Evolutionary conservation across 768 basidiomycete species (phyloP).

Genomic region (Trametes elegans): DNA sequence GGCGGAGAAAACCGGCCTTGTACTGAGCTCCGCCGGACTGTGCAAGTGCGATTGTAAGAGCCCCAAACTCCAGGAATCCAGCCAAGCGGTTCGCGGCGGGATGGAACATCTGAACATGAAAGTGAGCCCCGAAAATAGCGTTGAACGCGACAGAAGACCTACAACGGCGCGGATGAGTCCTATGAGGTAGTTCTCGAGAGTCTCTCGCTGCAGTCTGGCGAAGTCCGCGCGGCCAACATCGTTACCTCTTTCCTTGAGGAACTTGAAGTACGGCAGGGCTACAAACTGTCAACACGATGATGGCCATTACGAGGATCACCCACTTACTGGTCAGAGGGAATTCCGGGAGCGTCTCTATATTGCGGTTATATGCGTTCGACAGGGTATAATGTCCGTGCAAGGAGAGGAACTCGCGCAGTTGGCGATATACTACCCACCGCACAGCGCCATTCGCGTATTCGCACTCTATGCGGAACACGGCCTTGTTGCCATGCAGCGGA

Average conservation of each 20-base stretch:
- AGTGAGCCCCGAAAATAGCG: not conserved
- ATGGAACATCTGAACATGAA: constrained; percentile 92
- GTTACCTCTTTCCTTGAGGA: constrained; percentile 57
- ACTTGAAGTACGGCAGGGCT: constrained; percentile 92
- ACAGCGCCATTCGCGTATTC: constrained; percentile 92
- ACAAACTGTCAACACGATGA: not conserved
- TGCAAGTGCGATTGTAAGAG: constrained; percentile 79
- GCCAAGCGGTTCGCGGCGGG: constrained; percentile 87
- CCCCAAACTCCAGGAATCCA: constrained; percentile 89
- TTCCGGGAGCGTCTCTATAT: constrained; percentile 79
- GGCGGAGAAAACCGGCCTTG: constrained; percentile 82
- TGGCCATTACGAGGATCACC: not conserved
- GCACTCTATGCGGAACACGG: constrained; percentile 90
- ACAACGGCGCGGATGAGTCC: constrained; percentile 88
- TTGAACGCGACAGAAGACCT: constrained; percentile 13
- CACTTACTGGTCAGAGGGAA: constrained; percentile 80
- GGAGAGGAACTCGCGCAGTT: constrained; percentile 87
- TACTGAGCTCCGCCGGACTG: constrained; percentile 81
- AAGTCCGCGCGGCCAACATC: constrained; percentile 69
- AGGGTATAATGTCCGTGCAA: constrained; percentile 88
- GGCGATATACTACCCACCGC: constrained; percentile 94
- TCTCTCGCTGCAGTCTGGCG: constrained; percentile 77
- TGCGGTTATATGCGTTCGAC: constrained; percentile 75
- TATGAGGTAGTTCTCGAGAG: constrained; percentile 85
- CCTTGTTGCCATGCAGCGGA: constrained; percentile 71